Percentiles rank a stretch among this genome's conserved stretches.
Evolutionary conservation across 2,329 filamentous ascomycete genomes (phyloP).

Genomic region (Bipolaris zeicola): DNA sequence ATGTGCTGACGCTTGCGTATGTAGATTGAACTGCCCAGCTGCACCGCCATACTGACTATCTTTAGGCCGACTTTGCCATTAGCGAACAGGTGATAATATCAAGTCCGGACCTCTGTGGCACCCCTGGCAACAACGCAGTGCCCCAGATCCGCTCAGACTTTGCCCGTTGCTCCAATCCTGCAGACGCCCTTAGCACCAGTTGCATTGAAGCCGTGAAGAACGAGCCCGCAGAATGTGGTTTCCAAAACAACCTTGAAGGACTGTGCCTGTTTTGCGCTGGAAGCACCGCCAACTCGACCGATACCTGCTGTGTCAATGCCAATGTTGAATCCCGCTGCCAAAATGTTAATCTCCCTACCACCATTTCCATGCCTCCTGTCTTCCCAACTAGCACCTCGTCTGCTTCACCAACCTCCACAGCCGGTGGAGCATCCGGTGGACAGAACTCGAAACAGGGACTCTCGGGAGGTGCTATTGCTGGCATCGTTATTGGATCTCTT

Average conservation of each 20-base stretch:
- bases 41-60: conserved; percentile 35
- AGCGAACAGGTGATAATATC: conserved; percentile 86
- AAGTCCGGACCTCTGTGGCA: conserved; percentile 73
- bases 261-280: conserved; percentile 86
- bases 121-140: conserved; percentile 67
- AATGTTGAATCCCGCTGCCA: conserved; percentile 75
- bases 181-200: conserved; percentile 72
- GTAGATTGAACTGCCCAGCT: conserved; percentile 40
- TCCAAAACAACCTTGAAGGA: conserved; percentile 70
- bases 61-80: conserved; percentile 77
- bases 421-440: conserved; percentile 31
- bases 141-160: conserved; percentile 90
- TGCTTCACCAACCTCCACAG: conserved; percentile 50
- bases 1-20: conserved; percentile 87
- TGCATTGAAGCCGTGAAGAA: conserved; percentile 81
- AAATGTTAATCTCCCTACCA: conserved; percentile 77
- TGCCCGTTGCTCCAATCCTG: conserved; percentile 82
- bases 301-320: conserved; percentile 90
- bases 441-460: conserved; percentile 56
- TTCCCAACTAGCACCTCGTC: conserved; percentile 67
- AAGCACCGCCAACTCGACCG: conserved; percentile 87
- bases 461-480: conserved; percentile 87
- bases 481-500: conserved; percentile 83
- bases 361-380: conserved; percentile 63
- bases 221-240: conserved; percentile 87